A percentile compares a stretch with the other conserved stretches of the same genome.
These are phyloP conservation scores for Suhomyces kunorum DNA, from an alignment of 1,139 yeast genomes.

Conservation along the genomic window DNA sequence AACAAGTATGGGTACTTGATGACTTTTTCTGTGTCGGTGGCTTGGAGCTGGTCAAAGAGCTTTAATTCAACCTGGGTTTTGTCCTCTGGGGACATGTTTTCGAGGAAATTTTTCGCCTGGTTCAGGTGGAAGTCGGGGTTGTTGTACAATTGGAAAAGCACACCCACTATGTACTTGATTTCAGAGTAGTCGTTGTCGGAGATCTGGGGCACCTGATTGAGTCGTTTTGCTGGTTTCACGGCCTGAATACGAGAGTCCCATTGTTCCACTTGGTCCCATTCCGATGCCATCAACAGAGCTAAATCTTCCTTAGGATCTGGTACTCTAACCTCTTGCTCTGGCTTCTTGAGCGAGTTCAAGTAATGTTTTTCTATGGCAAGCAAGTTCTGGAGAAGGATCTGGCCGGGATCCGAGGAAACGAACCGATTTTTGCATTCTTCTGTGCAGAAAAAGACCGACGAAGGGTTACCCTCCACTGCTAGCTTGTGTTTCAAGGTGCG, in stretches of 20 bases:
- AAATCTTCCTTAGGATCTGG: constrained; percentile 28
- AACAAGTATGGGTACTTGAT: constrained; percentile 51
- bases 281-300: constrained; percentile 19
- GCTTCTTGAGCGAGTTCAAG: constrained; percentile 25
- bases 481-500: constrained; percentile 42
- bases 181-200: constrained; percentile 43
- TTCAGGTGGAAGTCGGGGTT: constrained; percentile 7
- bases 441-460: constrained; percentile 55
- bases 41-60: constrained; percentile 51
- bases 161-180: constrained; percentile 36
- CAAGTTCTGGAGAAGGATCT: constrained; percentile 25
- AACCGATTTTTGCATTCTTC: constrained; percentile 45
- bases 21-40: constrained; percentile 55
- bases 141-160: constrained; percentile 29
- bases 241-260: constrained; percentile 40
- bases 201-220: constrained; percentile 33
- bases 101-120: constrained; percentile 6
- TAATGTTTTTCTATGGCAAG: constrained; percentile 31
- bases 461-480: constrained; percentile 8
- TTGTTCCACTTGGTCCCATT: constrained; percentile 30
- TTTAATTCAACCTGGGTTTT: constrained; percentile 23
- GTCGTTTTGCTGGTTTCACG: constrained; percentile 33
- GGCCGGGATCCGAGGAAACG: constrained; percentile 25
- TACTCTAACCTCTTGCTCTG: constrained; percentile 21
- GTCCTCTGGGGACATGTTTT: constrained; percentile 16